These are phyloP conservation scores for Albugo laibachii DNA, from an alignment of 352 stramenopile genomes.

Conservation along the genomic window DNA sequence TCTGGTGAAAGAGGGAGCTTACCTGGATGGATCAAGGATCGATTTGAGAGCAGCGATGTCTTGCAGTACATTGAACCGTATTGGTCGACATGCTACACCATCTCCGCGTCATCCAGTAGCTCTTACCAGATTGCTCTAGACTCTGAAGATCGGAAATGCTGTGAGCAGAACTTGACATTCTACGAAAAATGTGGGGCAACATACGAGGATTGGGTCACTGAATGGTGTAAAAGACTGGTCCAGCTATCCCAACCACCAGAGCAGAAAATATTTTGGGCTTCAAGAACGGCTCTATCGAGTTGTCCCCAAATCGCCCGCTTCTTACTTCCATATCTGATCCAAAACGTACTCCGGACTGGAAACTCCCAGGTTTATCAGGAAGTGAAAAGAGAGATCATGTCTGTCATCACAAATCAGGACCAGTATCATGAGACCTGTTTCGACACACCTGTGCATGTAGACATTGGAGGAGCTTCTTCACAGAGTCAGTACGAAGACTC, in stretches of 20 bases:
- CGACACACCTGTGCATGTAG: not conserved
- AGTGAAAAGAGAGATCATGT: conserved; percentile 65
- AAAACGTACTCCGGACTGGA: conserved; percentile 64
- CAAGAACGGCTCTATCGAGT: conserved; percentile 28
- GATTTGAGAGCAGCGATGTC: conserved; percentile 68
- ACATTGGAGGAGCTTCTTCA: too few species aligned
- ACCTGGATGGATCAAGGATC: conserved; percentile 69
- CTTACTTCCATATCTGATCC: conserved; percentile 65
- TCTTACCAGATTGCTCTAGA: conserved; percentile 5
- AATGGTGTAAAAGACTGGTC: conserved; percentile 59
- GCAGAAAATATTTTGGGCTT: conserved; percentile 65
- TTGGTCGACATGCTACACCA: conserved; percentile 71
- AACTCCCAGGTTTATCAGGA: conserved; percentile 35
- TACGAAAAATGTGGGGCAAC: conserved; percentile 56
- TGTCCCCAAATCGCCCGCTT: conserved; percentile 61
- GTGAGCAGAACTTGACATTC: conserved; percentile 26
- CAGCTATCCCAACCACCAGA: conserved; percentile 60
- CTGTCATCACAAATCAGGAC: conserved; percentile 51
- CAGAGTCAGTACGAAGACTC: not conserved
- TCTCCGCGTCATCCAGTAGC: conserved; percentile 5
- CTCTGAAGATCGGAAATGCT: conserved; percentile 5
- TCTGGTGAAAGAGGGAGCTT: conserved; percentile 12
- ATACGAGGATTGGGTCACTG: conserved; percentile 70
- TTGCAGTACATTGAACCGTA: conserved; percentile 79
- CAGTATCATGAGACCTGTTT: conserved; percentile 1